Base-by-base conservation (phyloP, 208 protist genomes). In the Leptomonas seymouri region DNA sequence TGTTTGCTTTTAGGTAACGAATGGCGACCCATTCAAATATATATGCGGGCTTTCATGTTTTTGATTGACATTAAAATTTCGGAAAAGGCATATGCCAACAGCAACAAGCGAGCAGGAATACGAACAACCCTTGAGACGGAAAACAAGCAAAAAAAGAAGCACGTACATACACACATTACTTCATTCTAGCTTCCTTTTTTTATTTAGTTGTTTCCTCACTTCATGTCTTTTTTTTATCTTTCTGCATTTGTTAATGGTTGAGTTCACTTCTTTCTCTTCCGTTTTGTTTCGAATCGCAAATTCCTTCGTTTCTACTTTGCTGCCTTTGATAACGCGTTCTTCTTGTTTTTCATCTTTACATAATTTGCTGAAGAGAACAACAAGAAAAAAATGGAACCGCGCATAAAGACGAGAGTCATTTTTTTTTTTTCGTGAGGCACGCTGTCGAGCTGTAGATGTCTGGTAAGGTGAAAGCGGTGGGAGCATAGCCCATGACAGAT, bases 291-390 rank as follows among this genome's bases (percentile, higher is more conserved):
- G n/a, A n/a, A n/a, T n/a, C n/a, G n/a, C n/a, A n/a, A n/a, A n/a
- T n/a, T n/a, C n/a, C n/a, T n/a, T n/a, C n/a, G n/a, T 53, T 53
- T 57, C 42, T 65, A 65, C 56, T n/a, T 46, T 46, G 57, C 58
- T 58, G 23, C 64, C 23, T n/a, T 61, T 46, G 25, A 39, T 39
- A 39, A 39, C 9, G 9, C 9, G 34, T 39, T 39, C 34, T 41
- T 31, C n/a, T 23, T 51, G 8, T 3, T 39, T 14, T n/a, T 57
- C 39, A 12, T 57, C 28, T 11, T n/a, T 53, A 28, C 8, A 23
- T 28, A 27, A 53, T 39, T 39, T 39, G 11, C 3, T 27, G 8
- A 21, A 53, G 48, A 12, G n/a, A n/a, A n/a, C n/a, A n/a, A n/a
- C n/a, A n/a, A n/a, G n/a, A n/a, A n/a, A 14, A 12, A 53, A 28